phyloP scores from a whole-genome alignment of 768 basidiomycete species.

The Lentinula edodes region DNA sequence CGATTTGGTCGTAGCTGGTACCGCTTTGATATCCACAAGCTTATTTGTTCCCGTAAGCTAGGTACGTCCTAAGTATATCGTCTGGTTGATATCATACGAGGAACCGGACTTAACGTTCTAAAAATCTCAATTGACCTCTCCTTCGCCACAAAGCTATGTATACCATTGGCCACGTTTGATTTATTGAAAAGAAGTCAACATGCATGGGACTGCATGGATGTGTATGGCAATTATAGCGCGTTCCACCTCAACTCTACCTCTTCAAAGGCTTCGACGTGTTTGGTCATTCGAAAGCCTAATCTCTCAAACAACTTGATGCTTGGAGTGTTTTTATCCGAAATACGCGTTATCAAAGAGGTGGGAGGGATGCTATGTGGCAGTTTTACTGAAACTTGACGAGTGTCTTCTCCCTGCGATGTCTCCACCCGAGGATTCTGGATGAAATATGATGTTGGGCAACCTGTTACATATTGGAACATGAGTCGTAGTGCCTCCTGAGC shows the following conservation, averaged over 20 bases:
- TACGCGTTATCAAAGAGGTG: conserved; percentile 56
- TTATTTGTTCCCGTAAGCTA: background rate
- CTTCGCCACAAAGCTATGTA: background rate
- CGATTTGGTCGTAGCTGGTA: background rate
- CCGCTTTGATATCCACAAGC: background rate
- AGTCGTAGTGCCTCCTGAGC: conserved; percentile 60
- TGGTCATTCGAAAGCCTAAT: conserved; percentile 70
- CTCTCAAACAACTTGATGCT: conserved; percentile 71
- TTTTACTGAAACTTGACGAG: conserved; percentile 19
- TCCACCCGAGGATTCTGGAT: conserved; percentile 8
- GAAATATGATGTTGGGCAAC: conserved; percentile 25
- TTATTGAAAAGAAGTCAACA: background rate
- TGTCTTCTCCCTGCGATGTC: background rate
- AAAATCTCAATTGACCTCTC: background rate
- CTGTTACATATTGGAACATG: conserved; percentile 65
- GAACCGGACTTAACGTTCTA: conserved; percentile 4
- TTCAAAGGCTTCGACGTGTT: conserved; percentile 66
- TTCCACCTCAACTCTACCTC: conserved; percentile 77
- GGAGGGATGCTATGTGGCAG: conserved; percentile 39
- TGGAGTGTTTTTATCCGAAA: conserved; percentile 61
- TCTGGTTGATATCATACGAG: background rate
- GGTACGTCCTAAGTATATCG: background rate
- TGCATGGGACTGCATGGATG: background rate
- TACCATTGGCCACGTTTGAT: background rate
- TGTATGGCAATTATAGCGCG: background rate